Percentiles rank a stretch among this genome's conserved stretches.
Evolutionary conservation across 2,329 filamentous ascomycete species (phyloP).

Genomic region (Reticulascus tulasneorum): DNA sequence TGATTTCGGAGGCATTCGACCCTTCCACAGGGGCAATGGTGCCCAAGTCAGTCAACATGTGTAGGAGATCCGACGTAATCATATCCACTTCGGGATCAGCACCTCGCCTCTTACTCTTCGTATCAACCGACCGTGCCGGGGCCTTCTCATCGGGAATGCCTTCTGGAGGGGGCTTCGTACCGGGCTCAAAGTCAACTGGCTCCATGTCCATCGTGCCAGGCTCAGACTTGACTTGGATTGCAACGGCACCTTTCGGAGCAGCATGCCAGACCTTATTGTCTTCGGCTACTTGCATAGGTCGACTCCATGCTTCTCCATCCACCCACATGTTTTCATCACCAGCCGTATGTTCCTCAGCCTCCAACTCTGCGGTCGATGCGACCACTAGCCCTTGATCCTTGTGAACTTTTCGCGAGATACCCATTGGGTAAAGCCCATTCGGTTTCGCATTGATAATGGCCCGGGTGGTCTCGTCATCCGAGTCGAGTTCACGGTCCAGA

Average conservation of each 20-base stretch:
- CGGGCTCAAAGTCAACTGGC: slow-evolving; percentile 37
- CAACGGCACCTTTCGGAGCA: slow-evolving; percentile 28
- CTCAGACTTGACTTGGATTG: slow-evolving; percentile 43
- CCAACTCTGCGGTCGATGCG: slow-evolving; percentile 53
- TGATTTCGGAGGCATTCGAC: slow-evolving; percentile 17
- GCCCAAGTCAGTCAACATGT: slow-evolving; percentile 40
- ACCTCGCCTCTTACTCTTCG: slow-evolving; percentile 22
- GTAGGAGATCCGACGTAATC: slow-evolving; percentile 35
- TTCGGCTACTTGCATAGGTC: slow-evolving; percentile 22
- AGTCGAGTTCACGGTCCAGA: slow-evolving; percentile 20
- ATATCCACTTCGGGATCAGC: slow-evolving; percentile 34
- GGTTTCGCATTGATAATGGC: slow-evolving; percentile 13
- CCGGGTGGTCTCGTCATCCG: slow-evolving; percentile 19
- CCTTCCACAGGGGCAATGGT: slow-evolving; percentile 23
- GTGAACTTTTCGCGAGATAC: slow-evolving; percentile 51
- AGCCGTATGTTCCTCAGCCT: slow-evolving; percentile 47
- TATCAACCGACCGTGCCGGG: slow-evolving; percentile 15
- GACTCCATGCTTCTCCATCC: slow-evolving; percentile 27
- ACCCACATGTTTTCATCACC: slow-evolving; percentile 45
- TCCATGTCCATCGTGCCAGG: slow-evolving; percentile 32
- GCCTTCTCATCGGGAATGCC: slow-evolving; percentile 20
- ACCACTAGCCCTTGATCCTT: slow-evolving; percentile 51
- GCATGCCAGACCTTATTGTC: slow-evolving; percentile 41
- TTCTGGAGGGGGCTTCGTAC: slow-evolving; percentile 19
- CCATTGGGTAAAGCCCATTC: slow-evolving; percentile 44